Base-by-base conservation (phyloP, 73 alveolate genomes). In the Paraurostyla sp. region DNA sequence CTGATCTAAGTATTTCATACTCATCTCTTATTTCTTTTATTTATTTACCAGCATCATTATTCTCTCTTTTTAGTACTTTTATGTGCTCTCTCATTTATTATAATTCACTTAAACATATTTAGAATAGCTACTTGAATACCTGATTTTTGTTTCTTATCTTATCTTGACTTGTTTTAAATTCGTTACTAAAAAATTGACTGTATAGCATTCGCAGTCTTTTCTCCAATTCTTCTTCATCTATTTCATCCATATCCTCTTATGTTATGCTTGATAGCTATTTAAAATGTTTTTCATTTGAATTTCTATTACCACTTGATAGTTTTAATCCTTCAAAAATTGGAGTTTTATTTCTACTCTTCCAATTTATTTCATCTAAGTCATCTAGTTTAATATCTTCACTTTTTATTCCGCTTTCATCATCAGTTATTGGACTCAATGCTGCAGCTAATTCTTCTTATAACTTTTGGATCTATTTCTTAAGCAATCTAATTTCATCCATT, bases 111-210 rank as follows among this genome's bases (percentile, higher is more conserved):
- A 48, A 13, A 36, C 65, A 73, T 40, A 73, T 43, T 27, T 73
- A 38, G 33, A 48, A 73, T 20, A 73, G 52, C 27, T 73, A 36
- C 50, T 73, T 73, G 27, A 73, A 73, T 13, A 73, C 71, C 36
- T 73, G 32, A 27, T 73, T 73, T 49, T 73, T 73, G 46, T 73
- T 73, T 25, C 86, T 73, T 13, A 73, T 73, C 29, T 73, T 73
- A 33, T 73, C 86, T 32, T 73, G 51, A 35, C 71, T 49, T 13
- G 22, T 11, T 36, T 73, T 73, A 36, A 45, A 48, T 16, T 49
- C 86, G 27, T 41, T 73, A 56, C 71, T 73, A 25, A 73, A 73
- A 29, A 73, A 73, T 36, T 73, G 35, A 45, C 42, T 16, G 46
- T 73, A 73, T 15, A 73, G 45, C 50, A 73, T 73, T 43, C 86